Conservation (phyloP, 129 eudicot species). For the Flaveria bidentis region DNA sequence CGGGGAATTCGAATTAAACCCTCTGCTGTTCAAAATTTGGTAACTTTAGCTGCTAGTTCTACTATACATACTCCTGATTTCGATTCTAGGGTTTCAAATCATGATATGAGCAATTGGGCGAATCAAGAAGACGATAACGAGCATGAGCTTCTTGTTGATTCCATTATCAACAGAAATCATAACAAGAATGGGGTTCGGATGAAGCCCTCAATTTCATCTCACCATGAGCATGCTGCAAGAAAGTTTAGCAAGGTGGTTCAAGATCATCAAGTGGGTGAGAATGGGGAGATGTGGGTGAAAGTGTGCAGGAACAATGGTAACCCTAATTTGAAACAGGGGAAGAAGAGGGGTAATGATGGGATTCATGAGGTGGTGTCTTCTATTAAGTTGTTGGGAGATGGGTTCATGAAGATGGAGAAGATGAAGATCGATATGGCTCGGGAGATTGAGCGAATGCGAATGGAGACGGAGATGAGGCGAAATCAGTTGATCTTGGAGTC, state of each 20-base stretch:
- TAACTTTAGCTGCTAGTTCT: slow-evolving; percentile 30
- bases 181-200: too few relatives aligned
- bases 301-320: neutral
- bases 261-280: neutral
- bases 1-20: slow-evolving; percentile 50
- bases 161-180: neutral
- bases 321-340: slow-evolving; percentile 31
- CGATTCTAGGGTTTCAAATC: slow-evolving; percentile 30
- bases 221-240: neutral
- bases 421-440: slow-evolving; percentile 91
- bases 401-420: slow-evolving; percentile 84
- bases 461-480: slow-evolving; percentile 85
- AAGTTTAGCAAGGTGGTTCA: neutral
- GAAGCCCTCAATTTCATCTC: too few relatives aligned
- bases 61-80: slow-evolving; percentile 23
- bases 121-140: neutral
- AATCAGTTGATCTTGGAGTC: slow-evolving; percentile 75
- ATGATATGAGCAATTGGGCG: slow-evolving; percentile 21
- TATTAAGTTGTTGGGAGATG: slow-evolving; percentile 69
- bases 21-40: slow-evolving; percentile 28
- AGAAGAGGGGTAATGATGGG: slow-evolving; percentile 42
- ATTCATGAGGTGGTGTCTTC: slow-evolving; percentile 61
- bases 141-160: neutral
- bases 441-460: slow-evolving; percentile 69
- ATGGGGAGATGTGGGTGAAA: slow-evolving; percentile 6